These are phyloP conservation scores for Jamesozyma jinghongensis DNA, from an alignment of 805 yeast species.

Conservation along the genomic window DNA sequence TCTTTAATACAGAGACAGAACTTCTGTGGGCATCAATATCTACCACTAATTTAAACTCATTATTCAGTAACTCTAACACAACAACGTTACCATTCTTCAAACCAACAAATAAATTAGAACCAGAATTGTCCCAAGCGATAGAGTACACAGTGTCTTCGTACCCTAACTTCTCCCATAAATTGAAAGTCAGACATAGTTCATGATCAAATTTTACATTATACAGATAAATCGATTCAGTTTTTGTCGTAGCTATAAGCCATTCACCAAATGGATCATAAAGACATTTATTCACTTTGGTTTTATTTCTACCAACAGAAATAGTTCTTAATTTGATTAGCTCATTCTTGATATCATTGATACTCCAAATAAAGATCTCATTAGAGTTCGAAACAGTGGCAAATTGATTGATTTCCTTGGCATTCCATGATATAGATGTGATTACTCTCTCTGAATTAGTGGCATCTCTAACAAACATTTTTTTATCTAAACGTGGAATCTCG, in stretches of 20 bases:
- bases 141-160: slow-evolving; percentile 25
- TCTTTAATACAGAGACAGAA: slow-evolving; percentile 36
- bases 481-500: slow-evolving; percentile 7
- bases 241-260: slow-evolving; percentile 37
- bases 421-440: slow-evolving; percentile 21
- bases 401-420: slow-evolving; percentile 14
- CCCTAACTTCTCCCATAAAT: slow-evolving; percentile 3
- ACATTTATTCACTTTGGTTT: slow-evolving; percentile 15
- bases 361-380: slow-evolving; percentile 19
- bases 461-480: slow-evolving; percentile 11
- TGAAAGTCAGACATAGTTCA: slow-evolving; percentile 11
- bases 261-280: slow-evolving; percentile 40
- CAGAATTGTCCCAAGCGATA: slow-evolving; percentile 28
- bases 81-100: slow-evolving; percentile 38
- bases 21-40: slow-evolving; percentile 42
- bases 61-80: slow-evolving; percentile 11
- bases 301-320: slow-evolving; percentile 6
- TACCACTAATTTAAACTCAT: slow-evolving; percentile 2
- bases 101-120: slow-evolving; percentile 37
- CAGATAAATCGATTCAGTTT: slow-evolving; percentile 32
- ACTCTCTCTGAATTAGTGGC: slow-evolving; percentile 15
- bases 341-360: slow-evolving; percentile 9
- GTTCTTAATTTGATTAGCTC: slow-evolving; percentile 14
- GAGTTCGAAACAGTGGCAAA: slow-evolving; percentile 21
- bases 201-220: slow-evolving; percentile 30